Base-by-base conservation (phyloP, 441 rosid genomes). In the Pelargonium fulgidum region DNA sequence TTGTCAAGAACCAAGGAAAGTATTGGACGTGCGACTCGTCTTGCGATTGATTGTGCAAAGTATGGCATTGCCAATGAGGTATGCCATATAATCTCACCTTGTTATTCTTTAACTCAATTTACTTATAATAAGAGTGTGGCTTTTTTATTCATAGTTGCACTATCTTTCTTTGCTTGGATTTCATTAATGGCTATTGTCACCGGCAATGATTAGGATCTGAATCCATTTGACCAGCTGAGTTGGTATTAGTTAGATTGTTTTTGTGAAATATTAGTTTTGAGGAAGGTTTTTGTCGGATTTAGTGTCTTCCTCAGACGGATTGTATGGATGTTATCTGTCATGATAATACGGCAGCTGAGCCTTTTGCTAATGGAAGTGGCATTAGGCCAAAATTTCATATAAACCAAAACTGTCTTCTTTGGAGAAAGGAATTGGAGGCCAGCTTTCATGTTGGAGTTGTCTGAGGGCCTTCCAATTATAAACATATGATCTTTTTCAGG, bases 11-110 rank as follows among this genome's bases (percentile, higher is more conserved):
- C 99, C 29, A 96, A 86, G 81, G 99, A 96, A 73, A 96, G 99
- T 80, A 96, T 96, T 9, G 98, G 97, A 50, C 99, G 98, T 65
- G 98, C 99, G 62, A 93, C 98, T 41, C 97, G 99, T 72, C 97
- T 84, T 79, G 99, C 98, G 47, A 87, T 96, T 72, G 99, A 96
- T 70, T 96, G 99, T 86, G 98, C 96, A 74, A 96, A 93, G 80
- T 87, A 87, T 71, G 98, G 97, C 70, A 90, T 96, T 83, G 89
- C 97, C 56, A 90, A 80, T 81, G 99, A 96, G 97, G 99, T 95
- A 72, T 62, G 85, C 67, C 62, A 52, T 62, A 33, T 62, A 14
- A 7, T 62, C 44, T n/a, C 33, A 26, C 41, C n/a, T 12, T 39
- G 33, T 16, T 12, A 13, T 7, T 13, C 13, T 26, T 62, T 62